Base-by-base conservation (phyloP, 805 yeast species). In the Metschnikowia kunwiensis region DNA sequence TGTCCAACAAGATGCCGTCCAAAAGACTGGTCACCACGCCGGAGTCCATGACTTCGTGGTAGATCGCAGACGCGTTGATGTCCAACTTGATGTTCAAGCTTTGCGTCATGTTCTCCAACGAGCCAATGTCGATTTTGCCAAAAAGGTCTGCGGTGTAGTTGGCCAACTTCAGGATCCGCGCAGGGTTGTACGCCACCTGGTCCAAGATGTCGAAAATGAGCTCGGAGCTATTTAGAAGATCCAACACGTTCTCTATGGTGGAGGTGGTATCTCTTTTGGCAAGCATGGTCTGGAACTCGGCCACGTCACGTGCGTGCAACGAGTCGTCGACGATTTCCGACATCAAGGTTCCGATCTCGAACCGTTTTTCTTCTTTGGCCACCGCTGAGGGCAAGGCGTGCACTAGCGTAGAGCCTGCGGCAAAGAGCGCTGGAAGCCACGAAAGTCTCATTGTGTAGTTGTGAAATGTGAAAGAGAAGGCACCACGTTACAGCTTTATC, bases 1-100 rank as follows among this genome's bases (percentile, higher is more conserved):
- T 47, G 42, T 68, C 72, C 42, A 67, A 54, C 19, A 67, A 49
- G 9, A 65, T 39, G 0, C 72, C 72, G 40, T 68, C 69, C 38
- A 61, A 51, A 3, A 57, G 32, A 5, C 63, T 58, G 6, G 54
- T 43, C 13, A 63, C 45, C 15, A 68, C 54, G 0, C 73, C 73
- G 1, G 72, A 65, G 2, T 55, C 47, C 34, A 47, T 32, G 8
- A 64, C 60, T 7, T 51, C 45, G 7, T 37, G 39, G 15, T 57
- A 30, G 8, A 62, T 42, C 4, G 49, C 54, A 5, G 63, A 25
- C 18, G 37, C 43, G 26, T 48, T 48, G 11, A 46, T 17, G 14
- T 36, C 40, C 16, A 42, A 31, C 8, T 36, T 42, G 5, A 52
- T 18, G 35, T 61, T 58, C 11, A 39, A 29, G 7, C 42, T 26